Evolutionary conservation across 1,139 yeast species (phyloP).

Genomic region (Protomyces pachydermus): DNA sequence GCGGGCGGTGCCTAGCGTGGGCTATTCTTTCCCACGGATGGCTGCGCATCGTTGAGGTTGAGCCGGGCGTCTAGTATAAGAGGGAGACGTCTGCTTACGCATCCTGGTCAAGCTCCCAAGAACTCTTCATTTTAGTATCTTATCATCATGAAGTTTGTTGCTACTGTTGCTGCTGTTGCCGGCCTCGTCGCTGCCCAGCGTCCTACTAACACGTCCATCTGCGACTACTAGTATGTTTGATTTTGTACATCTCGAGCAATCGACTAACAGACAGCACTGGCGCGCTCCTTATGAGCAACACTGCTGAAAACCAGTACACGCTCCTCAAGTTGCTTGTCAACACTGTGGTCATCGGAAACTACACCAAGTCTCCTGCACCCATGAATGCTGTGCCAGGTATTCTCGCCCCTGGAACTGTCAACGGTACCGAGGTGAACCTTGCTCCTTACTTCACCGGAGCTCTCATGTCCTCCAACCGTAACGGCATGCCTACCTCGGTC

Average conservation of each 20-base stretch:
- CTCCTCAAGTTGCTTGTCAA: conserved; percentile 25
- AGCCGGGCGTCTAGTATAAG: background rate
- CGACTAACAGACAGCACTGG: background rate
- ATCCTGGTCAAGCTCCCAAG: background rate
- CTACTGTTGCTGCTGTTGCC: conserved; percentile 12
- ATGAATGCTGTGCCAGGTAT: conserved; percentile 26
- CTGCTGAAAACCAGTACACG: conserved; percentile 25
- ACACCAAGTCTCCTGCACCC: conserved; percentile 19
- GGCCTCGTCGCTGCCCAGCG: conserved; percentile 23
- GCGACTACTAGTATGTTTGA: conserved; percentile 13
- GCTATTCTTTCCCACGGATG: background rate
- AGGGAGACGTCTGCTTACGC: background rate
- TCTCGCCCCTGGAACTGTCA: conserved; percentile 15
- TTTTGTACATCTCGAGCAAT: background rate
- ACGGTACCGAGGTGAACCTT: conserved; percentile 21
- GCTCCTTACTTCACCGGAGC: conserved; percentile 16
- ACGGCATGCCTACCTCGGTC: conserved; percentile 11
- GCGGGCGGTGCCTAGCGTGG: background rate
- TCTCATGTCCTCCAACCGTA: conserved; percentile 11
- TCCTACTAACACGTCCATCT: conserved; percentile 23
- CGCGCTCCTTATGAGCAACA: conserved; percentile 19
- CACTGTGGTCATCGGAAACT: conserved; percentile 21
- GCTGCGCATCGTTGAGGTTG: background rate
- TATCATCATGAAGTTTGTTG: conserved; percentile 12
- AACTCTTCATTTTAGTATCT: background rate